Conservation (phyloP, 2,329 filamentous ascomycete genomes). For the Botrytis fragariae region DNA sequence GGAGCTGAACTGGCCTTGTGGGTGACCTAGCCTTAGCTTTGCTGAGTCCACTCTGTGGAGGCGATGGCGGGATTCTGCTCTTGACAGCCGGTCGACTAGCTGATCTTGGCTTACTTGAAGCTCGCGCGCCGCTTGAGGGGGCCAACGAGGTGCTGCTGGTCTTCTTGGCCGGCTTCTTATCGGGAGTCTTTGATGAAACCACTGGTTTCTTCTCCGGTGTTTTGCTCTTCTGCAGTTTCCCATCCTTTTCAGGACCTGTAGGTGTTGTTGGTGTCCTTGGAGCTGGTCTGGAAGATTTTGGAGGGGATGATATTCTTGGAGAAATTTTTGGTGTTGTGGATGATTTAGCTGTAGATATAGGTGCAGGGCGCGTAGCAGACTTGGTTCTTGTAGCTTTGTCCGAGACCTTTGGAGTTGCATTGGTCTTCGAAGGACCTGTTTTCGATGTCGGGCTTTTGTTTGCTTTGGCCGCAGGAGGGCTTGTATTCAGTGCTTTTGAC, state of each 20-base stretch:
- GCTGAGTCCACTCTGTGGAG: slow-evolving; percentile 42
- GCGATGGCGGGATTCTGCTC: slow-evolving; percentile 33
- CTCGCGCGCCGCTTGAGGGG: slow-evolving; percentile 25
- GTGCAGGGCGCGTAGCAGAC: slow-evolving; percentile 6
- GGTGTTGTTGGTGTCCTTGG: slow-evolving; percentile 21
- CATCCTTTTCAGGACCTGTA: neutral
- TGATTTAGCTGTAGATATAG: slow-evolving; percentile 15
- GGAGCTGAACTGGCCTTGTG: slow-evolving; percentile 65
- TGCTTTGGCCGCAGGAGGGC: neutral
- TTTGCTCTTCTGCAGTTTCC: slow-evolving; percentile 24
- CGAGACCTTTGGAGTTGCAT: neutral
- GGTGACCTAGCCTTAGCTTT: slow-evolving; percentile 66
- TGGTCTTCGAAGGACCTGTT: slow-evolving; percentile 6
- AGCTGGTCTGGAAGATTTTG: slow-evolving; percentile 25
- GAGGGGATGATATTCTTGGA: slow-evolving; percentile 21
- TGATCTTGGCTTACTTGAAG: slow-evolving; percentile 30
- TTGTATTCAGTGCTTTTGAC: neutral
- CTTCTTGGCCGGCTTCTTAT: slow-evolving; percentile 28
- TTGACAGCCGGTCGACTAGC: slow-evolving; percentile 27
- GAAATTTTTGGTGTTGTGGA: slow-evolving; percentile 10
- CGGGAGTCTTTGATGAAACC: slow-evolving; percentile 35
- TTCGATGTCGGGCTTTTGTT: slow-evolving; percentile 5
- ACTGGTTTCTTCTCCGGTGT: slow-evolving; percentile 26
- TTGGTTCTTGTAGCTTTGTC: slow-evolving; percentile 13
- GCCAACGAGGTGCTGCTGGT: slow-evolving; percentile 26